These are phyloP conservation scores for Suillus americanus DNA, from an alignment of 768 basidiomycete genomes.

Conservation along the genomic window DNA sequence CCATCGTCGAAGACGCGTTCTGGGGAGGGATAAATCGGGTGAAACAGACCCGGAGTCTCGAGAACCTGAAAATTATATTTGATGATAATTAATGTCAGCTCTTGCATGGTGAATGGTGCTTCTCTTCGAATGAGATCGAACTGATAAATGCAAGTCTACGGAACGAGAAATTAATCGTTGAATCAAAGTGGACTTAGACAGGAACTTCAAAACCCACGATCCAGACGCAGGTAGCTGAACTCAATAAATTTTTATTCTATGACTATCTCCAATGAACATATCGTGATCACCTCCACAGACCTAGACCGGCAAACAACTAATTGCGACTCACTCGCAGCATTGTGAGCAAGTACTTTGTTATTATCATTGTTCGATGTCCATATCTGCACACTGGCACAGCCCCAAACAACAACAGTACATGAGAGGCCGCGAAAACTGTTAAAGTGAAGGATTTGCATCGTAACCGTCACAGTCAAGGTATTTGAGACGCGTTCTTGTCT, in stretches of 20 bases:
- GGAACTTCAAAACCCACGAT: not conserved
- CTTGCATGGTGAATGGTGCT: not conserved
- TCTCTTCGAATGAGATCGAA: not conserved
- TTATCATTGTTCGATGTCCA: not conserved
- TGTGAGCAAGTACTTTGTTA: not conserved
- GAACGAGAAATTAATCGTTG: not conserved
- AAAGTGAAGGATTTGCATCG: not conserved
- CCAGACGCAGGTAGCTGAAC: no score
- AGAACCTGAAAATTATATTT: slow-evolving; percentile 82
- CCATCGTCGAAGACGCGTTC: slow-evolving; percentile 84
- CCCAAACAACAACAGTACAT: not conserved
- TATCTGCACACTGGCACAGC: not conserved
- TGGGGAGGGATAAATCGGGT: slow-evolving; percentile 47
- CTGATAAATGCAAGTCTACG: not conserved
- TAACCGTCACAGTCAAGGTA: not conserved
- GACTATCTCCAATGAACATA: no score
- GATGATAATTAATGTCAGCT: slow-evolving; percentile 38
- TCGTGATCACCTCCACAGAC: no score
- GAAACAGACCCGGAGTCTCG: slow-evolving; percentile 65
- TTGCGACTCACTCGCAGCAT: not conserved
- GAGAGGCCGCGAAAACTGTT: not conserved
- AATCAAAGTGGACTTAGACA: not conserved
- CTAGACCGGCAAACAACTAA: not conserved
- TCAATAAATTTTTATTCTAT: no score
- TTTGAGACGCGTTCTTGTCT: not conserved